These are phyloP conservation scores for Boletus pseudopeckii DNA, from an alignment of 768 basidiomycete genomes.

Conservation along the genomic window DNA sequence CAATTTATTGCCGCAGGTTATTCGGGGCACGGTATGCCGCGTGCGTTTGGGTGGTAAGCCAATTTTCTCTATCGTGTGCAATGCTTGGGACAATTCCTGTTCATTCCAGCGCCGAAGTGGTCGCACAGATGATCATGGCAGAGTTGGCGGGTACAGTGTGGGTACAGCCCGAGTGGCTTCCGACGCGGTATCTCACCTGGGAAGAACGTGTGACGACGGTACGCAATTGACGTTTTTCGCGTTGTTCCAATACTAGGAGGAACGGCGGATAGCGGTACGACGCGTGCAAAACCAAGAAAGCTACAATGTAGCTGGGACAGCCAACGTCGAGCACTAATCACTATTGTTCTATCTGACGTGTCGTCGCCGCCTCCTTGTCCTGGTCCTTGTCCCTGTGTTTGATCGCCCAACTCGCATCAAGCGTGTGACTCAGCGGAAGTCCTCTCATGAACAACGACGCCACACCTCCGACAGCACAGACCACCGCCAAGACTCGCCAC, in stretches of 20 bases:
- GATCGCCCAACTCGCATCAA: constrained; percentile 11
- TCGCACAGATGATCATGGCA: constrained; percentile 56
- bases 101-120: constrained; percentile 51
- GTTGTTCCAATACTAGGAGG: no score
- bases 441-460: constrained; percentile 19
- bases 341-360: neutral
- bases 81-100: neutral
- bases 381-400: neutral
- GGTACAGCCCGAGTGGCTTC: constrained; percentile 61
- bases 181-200: constrained; percentile 48
- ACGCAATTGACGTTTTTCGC: neutral
- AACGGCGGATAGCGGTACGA: neutral
- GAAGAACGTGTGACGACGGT: constrained; percentile 1
- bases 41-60: constrained; percentile 59
- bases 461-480: constrained; percentile 23
- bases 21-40: constrained; percentile 79
- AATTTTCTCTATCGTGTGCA: neutral
- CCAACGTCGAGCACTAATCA: no score
- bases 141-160: constrained; percentile 45
- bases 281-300: neutral
- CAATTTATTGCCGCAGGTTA: constrained; percentile 75
- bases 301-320: neutral
- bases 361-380: neutral
- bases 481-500: constrained; percentile 44
- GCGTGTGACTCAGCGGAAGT: constrained; percentile 2